phyloP scores from a whole-genome alignment of 2,329 filamentous ascomycete genomes.

The Colletotrichum sp. region DNA sequence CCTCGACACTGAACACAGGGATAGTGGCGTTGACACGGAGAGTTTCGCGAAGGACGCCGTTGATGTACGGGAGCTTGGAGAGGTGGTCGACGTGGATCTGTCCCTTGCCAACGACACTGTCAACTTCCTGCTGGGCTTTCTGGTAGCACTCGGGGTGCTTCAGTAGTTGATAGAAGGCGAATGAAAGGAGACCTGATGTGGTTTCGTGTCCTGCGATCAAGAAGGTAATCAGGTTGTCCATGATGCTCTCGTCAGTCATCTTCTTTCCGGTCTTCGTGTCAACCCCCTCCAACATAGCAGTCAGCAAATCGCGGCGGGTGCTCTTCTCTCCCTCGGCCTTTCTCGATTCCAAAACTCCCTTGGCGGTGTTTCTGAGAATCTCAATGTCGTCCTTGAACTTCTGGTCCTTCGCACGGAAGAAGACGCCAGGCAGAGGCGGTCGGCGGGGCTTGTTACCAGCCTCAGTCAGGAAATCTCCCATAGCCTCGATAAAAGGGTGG shows the following conservation, averaged over 20 bases:
- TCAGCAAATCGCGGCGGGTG: slow-evolving; percentile 64
- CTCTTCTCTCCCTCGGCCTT: slow-evolving; percentile 49
- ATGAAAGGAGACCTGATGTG: slow-evolving; percentile 70
- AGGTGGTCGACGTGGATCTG: slow-evolving; percentile 64
- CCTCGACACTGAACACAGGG: slow-evolving; percentile 31
- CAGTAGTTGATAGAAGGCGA: slow-evolving; percentile 68
- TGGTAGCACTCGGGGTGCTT: slow-evolving; percentile 65
- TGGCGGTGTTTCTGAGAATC: slow-evolving; percentile 54
- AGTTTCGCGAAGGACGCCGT: slow-evolving; percentile 66
- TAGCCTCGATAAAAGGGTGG: slow-evolving; percentile 51
- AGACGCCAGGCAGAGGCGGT: slow-evolving; percentile 49
- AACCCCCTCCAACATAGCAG: slow-evolving; percentile 67
- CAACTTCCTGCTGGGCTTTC: slow-evolving; percentile 72
- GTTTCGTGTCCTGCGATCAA: slow-evolving; percentile 73
- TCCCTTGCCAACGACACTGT: slow-evolving; percentile 64
- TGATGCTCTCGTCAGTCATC: slow-evolving; percentile 64
- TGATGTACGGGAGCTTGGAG: slow-evolving; percentile 66
- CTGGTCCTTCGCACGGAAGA: slow-evolving; percentile 46
- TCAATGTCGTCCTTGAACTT: slow-evolving; percentile 57
- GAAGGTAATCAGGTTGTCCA: slow-evolving; percentile 74
- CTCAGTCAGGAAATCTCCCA: slow-evolving; percentile 63
- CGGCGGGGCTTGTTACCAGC: slow-evolving; percentile 55
- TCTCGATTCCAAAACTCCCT: slow-evolving; percentile 64
- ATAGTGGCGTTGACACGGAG: slow-evolving; percentile 33
- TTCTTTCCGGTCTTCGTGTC: slow-evolving; percentile 69